Percentiles rank a stretch among this genome's conserved stretches.
These are phyloP conservation scores for Citeromyces matritensis DNA, from an alignment of 805 yeast species.

Conservation along the genomic window DNA sequence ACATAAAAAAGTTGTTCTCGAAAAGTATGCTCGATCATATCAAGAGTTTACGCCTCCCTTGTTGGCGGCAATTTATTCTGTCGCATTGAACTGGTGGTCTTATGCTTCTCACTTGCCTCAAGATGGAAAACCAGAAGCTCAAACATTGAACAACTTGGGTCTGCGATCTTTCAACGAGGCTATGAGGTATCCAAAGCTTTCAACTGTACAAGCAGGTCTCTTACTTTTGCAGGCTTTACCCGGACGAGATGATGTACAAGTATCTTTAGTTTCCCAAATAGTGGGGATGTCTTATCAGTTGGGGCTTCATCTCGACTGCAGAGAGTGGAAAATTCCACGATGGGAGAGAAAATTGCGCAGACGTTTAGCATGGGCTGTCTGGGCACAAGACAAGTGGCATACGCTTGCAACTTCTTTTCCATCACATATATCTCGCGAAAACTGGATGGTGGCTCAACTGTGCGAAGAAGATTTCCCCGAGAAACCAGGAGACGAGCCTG, in stretches of 20 bases:
- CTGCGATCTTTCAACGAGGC: slow-evolving; percentile 4
- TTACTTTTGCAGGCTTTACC: slow-evolving; percentile 13
- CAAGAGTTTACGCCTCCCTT: slow-evolving; percentile 71
- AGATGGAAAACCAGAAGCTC: neutral
- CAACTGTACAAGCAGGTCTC: slow-evolving; percentile 15
- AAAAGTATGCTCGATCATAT: slow-evolving; percentile 63
- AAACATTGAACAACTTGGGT: slow-evolving; percentile 10
- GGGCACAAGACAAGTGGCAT: slow-evolving; percentile 32
- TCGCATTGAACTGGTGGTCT: slow-evolving; percentile 74
- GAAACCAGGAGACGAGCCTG: slow-evolving; percentile 22
- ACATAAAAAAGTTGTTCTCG: slow-evolving; percentile 68
- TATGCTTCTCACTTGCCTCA: slow-evolving; percentile 4
- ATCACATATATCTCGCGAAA: slow-evolving; percentile 23
- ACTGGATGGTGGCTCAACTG: slow-evolving; percentile 24
- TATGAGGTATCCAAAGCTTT: slow-evolving; percentile 4
- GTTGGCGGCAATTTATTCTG: slow-evolving; percentile 65
- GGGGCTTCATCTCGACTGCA: slow-evolving; percentile 30
- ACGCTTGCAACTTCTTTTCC: slow-evolving; percentile 25
- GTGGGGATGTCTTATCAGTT: slow-evolving; percentile 26
- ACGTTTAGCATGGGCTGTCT: slow-evolving; percentile 33
- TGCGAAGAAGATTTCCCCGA: slow-evolving; percentile 29
- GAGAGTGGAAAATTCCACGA: slow-evolving; percentile 27
- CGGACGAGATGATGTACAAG: slow-evolving; percentile 20
- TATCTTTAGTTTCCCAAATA: slow-evolving; percentile 15
- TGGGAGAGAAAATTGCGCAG: slow-evolving; percentile 30